phyloP scores from a whole-genome alignment of 495 filamentous ascomycete species.

The Ascodesmis nigricans region DNA sequence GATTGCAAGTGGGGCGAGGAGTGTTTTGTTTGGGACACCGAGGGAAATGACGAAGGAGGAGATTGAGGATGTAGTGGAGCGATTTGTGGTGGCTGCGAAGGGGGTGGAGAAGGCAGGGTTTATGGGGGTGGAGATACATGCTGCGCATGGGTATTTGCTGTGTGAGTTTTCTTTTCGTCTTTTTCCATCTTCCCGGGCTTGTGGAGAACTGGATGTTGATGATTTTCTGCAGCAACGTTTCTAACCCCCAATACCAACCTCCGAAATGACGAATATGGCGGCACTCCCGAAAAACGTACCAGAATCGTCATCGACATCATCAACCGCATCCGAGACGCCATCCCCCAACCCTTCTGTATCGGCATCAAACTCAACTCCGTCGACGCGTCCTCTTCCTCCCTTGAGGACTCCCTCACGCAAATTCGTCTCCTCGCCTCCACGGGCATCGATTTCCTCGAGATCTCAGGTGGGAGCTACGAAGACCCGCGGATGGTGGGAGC shows the following conservation, averaged over 20 bases:
- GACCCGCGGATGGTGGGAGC: conserved; percentile 48
- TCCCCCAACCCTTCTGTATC: conserved; percentile 30
- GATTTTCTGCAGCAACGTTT: too few species aligned
- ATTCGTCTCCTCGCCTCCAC: conserved; percentile 29
- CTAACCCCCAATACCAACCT: too few species aligned
- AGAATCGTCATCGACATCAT: conserved; percentile 30
- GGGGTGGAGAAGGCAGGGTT: conserved; percentile 28
- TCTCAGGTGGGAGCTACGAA: conserved; percentile 37
- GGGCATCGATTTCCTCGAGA: conserved; percentile 40
- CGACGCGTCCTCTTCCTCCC: conserved; percentile 29
- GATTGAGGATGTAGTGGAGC: conserved; percentile 26
- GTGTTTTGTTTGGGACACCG: conserved; percentile 26
- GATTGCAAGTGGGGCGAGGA: conserved; percentile 22
- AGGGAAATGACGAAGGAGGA: conserved; percentile 29
- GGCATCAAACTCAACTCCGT: conserved; percentile 45
- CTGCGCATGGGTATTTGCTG: conserved; percentile 31
- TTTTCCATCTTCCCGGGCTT: too few species aligned
- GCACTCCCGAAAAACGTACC: conserved; percentile 26
- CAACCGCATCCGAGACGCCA: conserved; percentile 25
- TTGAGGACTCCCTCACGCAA: conserved; percentile 33
- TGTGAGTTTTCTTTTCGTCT: conserved; percentile 22
- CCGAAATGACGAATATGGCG: conserved; percentile 30
- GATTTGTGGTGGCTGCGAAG: conserved; percentile 27
- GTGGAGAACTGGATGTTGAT: too few species aligned
- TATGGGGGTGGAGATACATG: conserved; percentile 31